A percentile compares a stretch with the other conserved stretches of the same genome.
Evolutionary conservation across 257 asterid genomes (phyloP).

Genomic region (Linaria vulgaris): DNA sequence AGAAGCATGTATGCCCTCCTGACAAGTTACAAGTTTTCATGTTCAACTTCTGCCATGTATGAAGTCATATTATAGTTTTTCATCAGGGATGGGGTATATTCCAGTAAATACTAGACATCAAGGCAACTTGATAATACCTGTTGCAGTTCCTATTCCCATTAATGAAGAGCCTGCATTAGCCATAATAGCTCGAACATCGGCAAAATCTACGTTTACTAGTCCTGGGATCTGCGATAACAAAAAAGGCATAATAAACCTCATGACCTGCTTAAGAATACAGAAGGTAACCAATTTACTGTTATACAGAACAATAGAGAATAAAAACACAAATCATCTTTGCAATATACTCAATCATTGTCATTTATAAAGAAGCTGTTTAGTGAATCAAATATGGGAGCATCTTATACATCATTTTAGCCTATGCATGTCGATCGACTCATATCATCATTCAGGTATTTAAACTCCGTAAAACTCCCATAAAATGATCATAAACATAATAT

Average conservation of each 20-base stretch:
- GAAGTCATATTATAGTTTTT: too few relatives aligned
- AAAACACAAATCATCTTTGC: neutral
- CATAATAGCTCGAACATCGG: conserved; percentile 97
- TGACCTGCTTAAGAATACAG: conserved; percentile 9
- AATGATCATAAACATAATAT: neutral
- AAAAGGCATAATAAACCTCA: conserved; percentile 21
- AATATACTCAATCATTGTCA: conserved; percentile 6
- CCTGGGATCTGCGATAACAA: conserved; percentile 78
- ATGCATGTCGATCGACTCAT: conserved; percentile 3
- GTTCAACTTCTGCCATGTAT: too few relatives aligned
- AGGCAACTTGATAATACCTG: conserved; percentile 51
- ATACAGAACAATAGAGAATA: conserved; percentile 17
- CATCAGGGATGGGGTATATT: too few relatives aligned
- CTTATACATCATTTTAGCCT: neutral
- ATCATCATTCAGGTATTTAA: conserved; percentile 18
- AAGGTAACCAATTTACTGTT: conserved; percentile 10
- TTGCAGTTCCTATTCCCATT: conserved; percentile 97
- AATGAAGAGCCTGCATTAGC: conserved; percentile 91
- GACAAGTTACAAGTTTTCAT: too few relatives aligned
- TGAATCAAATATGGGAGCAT: conserved; percentile 3
- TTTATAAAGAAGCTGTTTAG: neutral
- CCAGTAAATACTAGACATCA: too few relatives aligned
- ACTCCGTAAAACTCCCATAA: neutral
- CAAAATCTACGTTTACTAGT: conserved; percentile 93
- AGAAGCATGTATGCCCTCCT: too few relatives aligned